These are phyloP conservation scores for Cutaneotrichosporon curvatum DNA, from an alignment of 1,284 basidiomycete genomes.

Conservation along the genomic window DNA sequence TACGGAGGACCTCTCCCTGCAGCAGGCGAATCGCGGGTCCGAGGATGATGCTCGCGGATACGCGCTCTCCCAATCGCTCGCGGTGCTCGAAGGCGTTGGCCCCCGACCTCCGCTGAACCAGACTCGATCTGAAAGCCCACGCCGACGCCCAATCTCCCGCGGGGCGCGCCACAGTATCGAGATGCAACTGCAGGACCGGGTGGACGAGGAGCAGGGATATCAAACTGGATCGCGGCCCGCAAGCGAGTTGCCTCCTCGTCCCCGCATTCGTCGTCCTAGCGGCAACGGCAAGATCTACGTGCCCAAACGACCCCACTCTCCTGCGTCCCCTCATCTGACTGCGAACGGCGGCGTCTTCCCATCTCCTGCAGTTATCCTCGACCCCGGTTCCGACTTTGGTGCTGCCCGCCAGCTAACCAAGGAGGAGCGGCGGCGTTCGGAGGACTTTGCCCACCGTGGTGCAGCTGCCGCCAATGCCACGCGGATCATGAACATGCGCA, in stretches of 20 bases:
- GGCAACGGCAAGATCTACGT: constrained; percentile 33
- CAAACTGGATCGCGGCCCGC: neutral
- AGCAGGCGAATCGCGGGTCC: neutral
- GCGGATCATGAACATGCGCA: constrained; percentile 21
- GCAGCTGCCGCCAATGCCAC: constrained; percentile 4
- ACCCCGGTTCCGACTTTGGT: neutral
- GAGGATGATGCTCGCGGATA: constrained; percentile 23
- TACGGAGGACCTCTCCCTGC: constrained; percentile 23
- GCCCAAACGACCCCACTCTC: constrained; percentile 31
- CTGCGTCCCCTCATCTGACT: constrained; percentile 6
- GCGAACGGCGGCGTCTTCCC: neutral
- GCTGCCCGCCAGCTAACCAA: constrained; percentile 1
- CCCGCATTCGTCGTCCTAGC: constrained; percentile 13
- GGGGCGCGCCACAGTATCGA: constrained; percentile 19
- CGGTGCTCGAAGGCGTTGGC: constrained; percentile 29
- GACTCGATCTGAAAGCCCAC: constrained; percentile 9
- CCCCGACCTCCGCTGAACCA: constrained; percentile 1
- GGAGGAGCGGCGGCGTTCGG: constrained; percentile 28
- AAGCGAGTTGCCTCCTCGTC: constrained; percentile 13
- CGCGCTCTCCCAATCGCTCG: constrained; percentile 32
- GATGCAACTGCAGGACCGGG: constrained; percentile 7
- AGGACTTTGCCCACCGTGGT: constrained; percentile 17
- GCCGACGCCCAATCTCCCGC: constrained; percentile 8
- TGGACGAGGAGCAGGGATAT: constrained; percentile 22
- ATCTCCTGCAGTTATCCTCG: neutral